These are phyloP conservation scores for Diplodia intermedia DNA, from an alignment of 2,329 filamentous ascomycete species.

Conservation along the genomic window DNA sequence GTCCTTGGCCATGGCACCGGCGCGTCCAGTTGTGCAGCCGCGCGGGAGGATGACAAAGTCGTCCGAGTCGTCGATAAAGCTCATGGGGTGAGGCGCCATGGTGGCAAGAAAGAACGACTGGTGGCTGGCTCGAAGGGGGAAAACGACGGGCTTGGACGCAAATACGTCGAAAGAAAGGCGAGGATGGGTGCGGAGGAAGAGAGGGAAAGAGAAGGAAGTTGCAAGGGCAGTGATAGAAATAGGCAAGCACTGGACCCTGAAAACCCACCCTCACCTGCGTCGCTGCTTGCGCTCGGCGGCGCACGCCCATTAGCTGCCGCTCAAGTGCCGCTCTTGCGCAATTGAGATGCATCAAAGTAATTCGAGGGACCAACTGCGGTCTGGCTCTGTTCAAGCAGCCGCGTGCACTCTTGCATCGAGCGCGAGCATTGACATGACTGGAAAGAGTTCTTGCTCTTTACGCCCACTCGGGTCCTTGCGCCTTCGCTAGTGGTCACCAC, in stretches of 20 bases:
- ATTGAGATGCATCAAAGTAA: not conserved
- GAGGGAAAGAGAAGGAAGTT: not conserved
- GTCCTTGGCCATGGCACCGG: not conserved
- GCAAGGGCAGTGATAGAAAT: not conserved
- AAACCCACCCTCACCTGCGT: slow-evolving; percentile 1
- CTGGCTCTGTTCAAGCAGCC: not conserved
- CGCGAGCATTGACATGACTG: not conserved
- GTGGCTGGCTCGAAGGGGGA: no score
- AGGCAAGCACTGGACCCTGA: slow-evolving; percentile 7
- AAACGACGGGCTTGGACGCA: no score
- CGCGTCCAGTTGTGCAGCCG: not conserved
- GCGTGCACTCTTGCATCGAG: not conserved
- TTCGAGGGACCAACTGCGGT: not conserved
- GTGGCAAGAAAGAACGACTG: not conserved
- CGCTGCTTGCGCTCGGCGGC: not conserved
- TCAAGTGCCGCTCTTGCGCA: not conserved
- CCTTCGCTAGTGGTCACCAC: not conserved
- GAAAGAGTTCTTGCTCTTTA: not conserved
- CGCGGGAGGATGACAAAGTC: not conserved
- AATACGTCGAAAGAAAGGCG: not conserved
- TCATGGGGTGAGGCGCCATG: not conserved
- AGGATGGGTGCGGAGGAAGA: not conserved
- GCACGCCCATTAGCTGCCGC: not conserved
- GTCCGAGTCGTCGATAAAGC: slow-evolving; percentile 5
- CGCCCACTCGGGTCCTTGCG: not conserved